These are phyloP conservation scores for Hygrophoropsis aurantiaca DNA, from an alignment of 768 basidiomycete species.

Conservation along the genomic window DNA sequence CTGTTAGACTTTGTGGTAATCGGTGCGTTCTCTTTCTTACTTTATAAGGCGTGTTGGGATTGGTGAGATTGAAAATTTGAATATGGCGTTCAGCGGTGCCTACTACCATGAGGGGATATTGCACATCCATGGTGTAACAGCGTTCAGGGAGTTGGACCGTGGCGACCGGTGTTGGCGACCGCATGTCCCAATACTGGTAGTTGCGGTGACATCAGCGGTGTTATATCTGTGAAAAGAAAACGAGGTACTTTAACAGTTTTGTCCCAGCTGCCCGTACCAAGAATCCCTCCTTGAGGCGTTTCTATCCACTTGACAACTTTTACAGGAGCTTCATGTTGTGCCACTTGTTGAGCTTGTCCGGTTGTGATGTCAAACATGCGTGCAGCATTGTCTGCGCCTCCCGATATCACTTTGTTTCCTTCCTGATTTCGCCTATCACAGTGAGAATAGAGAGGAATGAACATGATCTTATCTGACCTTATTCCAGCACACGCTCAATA, in stretches of 20 bases:
- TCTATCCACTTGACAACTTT: conserved; percentile 83
- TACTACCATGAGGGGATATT: conserved; percentile 83
- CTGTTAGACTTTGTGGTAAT: conserved; percentile 1
- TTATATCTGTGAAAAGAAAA: conserved; percentile 2
- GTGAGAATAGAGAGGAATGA: neutral
- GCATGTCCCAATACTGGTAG: conserved; percentile 92
- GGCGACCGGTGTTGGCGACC: conserved; percentile 71
- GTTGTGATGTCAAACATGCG: conserved; percentile 89
- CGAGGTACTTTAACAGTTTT: conserved; percentile 84
- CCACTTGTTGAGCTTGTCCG: conserved; percentile 79
- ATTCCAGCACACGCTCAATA: conserved; percentile 87
- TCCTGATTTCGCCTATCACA: conserved; percentile 48
- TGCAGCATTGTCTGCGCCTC: conserved; percentile 94
- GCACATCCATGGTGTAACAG: conserved; percentile 84
- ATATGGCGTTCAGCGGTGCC: conserved; percentile 93
- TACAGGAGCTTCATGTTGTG: conserved; percentile 88
- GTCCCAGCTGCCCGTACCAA: conserved; percentile 97
- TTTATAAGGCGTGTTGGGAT: conserved; percentile 78
- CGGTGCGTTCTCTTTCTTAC: conserved; percentile 34
- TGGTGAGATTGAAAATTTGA: conserved; percentile 83
- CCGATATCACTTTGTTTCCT: conserved; percentile 88
- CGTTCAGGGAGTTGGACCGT: conserved; percentile 85
- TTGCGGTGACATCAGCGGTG: neutral
- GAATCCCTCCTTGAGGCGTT: conserved; percentile 67
- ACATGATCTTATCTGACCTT: conserved; percentile 53